Conservation (phyloP, 1,284 basidiomycete genomes). For the Cryptococcus maquisensis region DNA sequence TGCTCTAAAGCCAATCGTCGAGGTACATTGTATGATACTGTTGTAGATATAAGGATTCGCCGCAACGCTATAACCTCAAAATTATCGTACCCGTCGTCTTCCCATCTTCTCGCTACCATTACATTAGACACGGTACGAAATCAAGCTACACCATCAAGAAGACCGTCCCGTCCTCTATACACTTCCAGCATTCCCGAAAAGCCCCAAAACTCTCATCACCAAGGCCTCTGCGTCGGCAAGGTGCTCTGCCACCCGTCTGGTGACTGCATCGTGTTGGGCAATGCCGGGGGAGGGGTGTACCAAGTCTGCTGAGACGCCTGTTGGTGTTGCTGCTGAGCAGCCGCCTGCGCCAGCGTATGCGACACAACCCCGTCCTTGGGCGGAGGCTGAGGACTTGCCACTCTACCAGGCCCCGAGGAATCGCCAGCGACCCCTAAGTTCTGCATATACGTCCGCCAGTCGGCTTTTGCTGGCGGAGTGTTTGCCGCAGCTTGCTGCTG, state of each 20-base stretch:
- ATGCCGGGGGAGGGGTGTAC: slow-evolving; percentile 32
- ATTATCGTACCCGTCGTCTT: neutral
- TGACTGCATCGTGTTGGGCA: slow-evolving; percentile 22
- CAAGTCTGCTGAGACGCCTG: slow-evolving; percentile 3
- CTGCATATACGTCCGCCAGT: slow-evolving; percentile 41
- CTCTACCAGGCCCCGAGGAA: slow-evolving; percentile 3
- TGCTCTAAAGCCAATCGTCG: neutral
- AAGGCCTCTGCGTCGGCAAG: slow-evolving; percentile 17
- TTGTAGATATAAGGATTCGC: neutral
- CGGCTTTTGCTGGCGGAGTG: slow-evolving; percentile 3
- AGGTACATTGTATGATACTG: neutral
- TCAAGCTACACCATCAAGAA: neutral
- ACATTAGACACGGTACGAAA: neutral
- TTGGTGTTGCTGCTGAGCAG: too few species aligned
- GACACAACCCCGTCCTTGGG: slow-evolving; percentile 11
- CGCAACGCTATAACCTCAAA: neutral
- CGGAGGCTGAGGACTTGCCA: slow-evolving; percentile 22
- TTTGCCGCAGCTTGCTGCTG: slow-evolving; percentile 3
- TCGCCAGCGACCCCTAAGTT: slow-evolving; percentile 16
- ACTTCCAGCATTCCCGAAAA: neutral
- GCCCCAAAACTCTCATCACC: slow-evolving; percentile 24
- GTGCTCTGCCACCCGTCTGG: slow-evolving; percentile 36
- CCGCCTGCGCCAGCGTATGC: neutral
- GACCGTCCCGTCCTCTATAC: neutral
- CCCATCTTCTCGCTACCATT: neutral